Percentiles rank a stretch among this genome's conserved stretches.
Evolutionary conservation across 164 flowering plant species (phyloP).

Genomic region (Warburgia ugandensis): DNA sequence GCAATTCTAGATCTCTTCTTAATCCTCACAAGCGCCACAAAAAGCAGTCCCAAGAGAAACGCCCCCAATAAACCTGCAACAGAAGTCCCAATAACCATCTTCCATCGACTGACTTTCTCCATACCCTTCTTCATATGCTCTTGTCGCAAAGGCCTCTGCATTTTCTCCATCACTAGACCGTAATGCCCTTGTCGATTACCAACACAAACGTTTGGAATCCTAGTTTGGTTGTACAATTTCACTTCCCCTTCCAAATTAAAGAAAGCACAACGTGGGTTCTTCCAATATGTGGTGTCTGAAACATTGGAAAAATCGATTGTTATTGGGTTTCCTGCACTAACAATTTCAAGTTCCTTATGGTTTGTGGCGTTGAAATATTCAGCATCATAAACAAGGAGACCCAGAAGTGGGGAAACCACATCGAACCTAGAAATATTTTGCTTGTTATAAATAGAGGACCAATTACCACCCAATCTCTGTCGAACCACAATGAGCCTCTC

Average conservation of each 20-base stretch:
- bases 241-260: conserved; percentile 57
- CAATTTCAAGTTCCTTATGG: conserved; percentile 41
- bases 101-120: conserved; percentile 49
- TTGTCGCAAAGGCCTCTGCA: conserved; percentile 12
- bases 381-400: conserved; percentile 63
- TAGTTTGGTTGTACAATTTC: conserved; percentile 26
- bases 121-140: background rate
- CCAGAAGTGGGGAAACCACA: conserved; percentile 67
- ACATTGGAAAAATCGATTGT: conserved; percentile 46
- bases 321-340: conserved; percentile 38
- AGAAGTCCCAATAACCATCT: conserved; percentile 49
- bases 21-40: conserved; percentile 65
- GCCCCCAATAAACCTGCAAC: conserved; percentile 62
- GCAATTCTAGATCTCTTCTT: conserved; percentile 63
- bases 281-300: conserved; percentile 8
- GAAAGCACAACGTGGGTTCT: conserved; percentile 52
- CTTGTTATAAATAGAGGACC: conserved; percentile 49
- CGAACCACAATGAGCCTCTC: conserved; percentile 59
- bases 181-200: conserved; percentile 59
- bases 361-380: conserved; percentile 21
- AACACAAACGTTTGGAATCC: conserved; percentile 33
- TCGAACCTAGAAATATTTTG: conserved; percentile 56
- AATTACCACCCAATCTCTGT: conserved; percentile 59
- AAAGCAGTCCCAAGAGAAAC: conserved; percentile 51
- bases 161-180: conserved; percentile 48